phyloP scores from a whole-genome alignment of 371 early-diverging fungal genomes.

The Mortierella sp. region DNA sequence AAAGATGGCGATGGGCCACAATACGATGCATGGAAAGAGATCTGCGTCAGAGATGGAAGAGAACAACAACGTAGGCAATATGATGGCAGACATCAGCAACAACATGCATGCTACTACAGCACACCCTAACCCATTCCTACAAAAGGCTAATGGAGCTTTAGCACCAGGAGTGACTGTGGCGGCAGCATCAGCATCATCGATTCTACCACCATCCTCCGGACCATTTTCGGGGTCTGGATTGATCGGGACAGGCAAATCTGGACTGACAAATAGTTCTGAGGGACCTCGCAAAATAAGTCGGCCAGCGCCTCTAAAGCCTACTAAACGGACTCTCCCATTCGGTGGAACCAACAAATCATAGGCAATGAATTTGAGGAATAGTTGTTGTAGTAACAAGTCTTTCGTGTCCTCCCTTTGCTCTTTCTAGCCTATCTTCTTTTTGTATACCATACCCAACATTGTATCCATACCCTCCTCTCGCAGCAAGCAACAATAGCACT shows the following conservation, averaged over 20 bases:
- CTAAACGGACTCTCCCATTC: slow-evolving; percentile 16
- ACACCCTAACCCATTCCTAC: slow-evolving; percentile 6
- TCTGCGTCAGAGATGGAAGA: slow-evolving; percentile 33
- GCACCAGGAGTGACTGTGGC: not conserved
- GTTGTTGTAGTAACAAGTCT: not conserved
- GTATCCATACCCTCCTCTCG: not conserved
- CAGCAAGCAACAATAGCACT: not conserved
- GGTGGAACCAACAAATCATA: slow-evolving; percentile 13
- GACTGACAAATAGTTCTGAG: slow-evolving; percentile 24
- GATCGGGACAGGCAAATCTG: slow-evolving; percentile 40
- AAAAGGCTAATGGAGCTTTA: not conserved
- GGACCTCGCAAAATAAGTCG: slow-evolving; percentile 51
- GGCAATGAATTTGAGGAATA: not conserved
- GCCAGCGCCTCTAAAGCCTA: slow-evolving; percentile 23
- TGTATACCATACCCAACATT: slow-evolving; percentile 12
- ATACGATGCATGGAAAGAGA: slow-evolving; percentile 18
- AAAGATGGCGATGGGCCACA: not conserved
- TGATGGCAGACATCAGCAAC: slow-evolving; percentile 22
- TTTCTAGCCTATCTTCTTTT: not conserved
- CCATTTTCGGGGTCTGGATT: slow-evolving; percentile 8
- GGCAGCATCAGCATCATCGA: slow-evolving; percentile 2
- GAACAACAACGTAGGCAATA: not conserved
- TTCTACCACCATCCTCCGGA: not conserved
- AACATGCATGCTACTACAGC: not conserved
- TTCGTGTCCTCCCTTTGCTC: not conserved